These are phyloP conservation scores for Coemansia sp. DNA, from an alignment of 192 early-diverging fungal genomes.

Conservation along the genomic window DNA sequence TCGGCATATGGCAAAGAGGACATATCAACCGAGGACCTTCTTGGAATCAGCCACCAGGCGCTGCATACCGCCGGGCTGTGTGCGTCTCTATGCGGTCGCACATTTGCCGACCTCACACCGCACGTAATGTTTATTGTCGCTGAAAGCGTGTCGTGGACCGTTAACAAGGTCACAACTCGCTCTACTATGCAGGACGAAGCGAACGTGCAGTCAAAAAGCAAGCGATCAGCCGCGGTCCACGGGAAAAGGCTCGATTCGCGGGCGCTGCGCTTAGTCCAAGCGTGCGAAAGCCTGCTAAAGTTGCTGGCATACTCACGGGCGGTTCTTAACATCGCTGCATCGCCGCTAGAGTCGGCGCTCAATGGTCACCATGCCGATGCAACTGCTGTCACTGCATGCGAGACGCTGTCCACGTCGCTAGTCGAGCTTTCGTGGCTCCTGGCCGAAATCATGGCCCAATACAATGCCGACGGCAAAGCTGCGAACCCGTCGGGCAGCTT, in stretches of 20 bases:
- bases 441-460: slow-evolving; percentile 30
- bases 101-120: slow-evolving; percentile 18
- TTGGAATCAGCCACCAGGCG: slow-evolving; percentile 25
- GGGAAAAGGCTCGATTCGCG: slow-evolving; percentile 35
- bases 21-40: slow-evolving; percentile 17
- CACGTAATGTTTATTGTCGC: slow-evolving; percentile 35
- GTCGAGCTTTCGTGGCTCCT: slow-evolving; percentile 41
- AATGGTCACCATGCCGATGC: not conserved
- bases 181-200: not conserved
- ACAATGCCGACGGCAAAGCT: slow-evolving; percentile 18
- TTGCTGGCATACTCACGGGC: slow-evolving; percentile 21
- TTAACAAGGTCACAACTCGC: slow-evolving; percentile 13
- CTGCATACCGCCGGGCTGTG: slow-evolving; percentile 26
- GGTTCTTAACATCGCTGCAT: slow-evolving; percentile 6
- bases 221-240: not conserved
- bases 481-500: slow-evolving; percentile 20
- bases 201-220: not conserved
- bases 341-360: slow-evolving; percentile 3
- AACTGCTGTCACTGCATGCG: slow-evolving; percentile 5
- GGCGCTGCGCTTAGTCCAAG: slow-evolving; percentile 34
- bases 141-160: slow-evolving; percentile 27
- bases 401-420: slow-evolving; percentile 32
- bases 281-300: slow-evolving; percentile 29
- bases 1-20: slow-evolving; percentile 31
- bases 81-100: slow-evolving; percentile 22